Evolutionary conservation across 768 basidiomycete genomes (phyloP).

Genomic region (Kwoniella sp.): DNA sequence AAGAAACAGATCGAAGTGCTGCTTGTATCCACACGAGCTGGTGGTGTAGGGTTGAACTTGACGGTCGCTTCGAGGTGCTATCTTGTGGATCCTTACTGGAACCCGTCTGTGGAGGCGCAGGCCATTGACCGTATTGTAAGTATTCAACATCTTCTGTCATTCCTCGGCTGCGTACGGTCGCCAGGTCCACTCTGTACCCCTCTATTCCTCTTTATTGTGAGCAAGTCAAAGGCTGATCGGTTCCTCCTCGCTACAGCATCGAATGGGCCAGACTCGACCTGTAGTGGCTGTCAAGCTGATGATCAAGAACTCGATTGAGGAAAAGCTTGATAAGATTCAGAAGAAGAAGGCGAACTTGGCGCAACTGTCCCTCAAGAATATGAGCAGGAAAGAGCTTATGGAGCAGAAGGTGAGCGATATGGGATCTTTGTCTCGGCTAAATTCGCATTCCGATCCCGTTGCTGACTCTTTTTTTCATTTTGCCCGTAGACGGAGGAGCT

Average conservation of each 20-base stretch:
- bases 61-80: slow-evolving; percentile 93
- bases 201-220: too few relatives aligned
- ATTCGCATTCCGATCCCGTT: too few relatives aligned
- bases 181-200: too few relatives aligned
- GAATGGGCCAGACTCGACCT: slow-evolving; percentile 88
- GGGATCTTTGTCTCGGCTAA: background rate
- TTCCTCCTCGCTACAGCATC: slow-evolving; percentile 66
- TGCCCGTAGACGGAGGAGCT: slow-evolving; percentile 41
- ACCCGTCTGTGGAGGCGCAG: slow-evolving; percentile 95
- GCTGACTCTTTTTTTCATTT: slow-evolving; percentile 9
- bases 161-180: too few relatives aligned
- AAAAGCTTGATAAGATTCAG: slow-evolving; percentile 87
- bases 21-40: slow-evolving; percentile 92
- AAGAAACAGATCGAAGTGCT: slow-evolving; percentile 91
- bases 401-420: slow-evolving; percentile 68
- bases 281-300: slow-evolving; percentile 91
- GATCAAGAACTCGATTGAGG: slow-evolving; percentile 92
- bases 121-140: slow-evolving; percentile 95
- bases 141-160: slow-evolving; percentile 20
- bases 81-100: slow-evolving; percentile 98
- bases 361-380: slow-evolving; percentile 85
- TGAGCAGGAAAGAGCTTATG: slow-evolving; percentile 84
- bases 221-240: slow-evolving; percentile 2
- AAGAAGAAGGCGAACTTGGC: slow-evolving; percentile 91
- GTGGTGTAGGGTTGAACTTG: slow-evolving; percentile 94